These are phyloP conservation scores for Carex parvula DNA, from an alignment of 176 grass and related monocot species.

Conservation along the genomic window DNA sequence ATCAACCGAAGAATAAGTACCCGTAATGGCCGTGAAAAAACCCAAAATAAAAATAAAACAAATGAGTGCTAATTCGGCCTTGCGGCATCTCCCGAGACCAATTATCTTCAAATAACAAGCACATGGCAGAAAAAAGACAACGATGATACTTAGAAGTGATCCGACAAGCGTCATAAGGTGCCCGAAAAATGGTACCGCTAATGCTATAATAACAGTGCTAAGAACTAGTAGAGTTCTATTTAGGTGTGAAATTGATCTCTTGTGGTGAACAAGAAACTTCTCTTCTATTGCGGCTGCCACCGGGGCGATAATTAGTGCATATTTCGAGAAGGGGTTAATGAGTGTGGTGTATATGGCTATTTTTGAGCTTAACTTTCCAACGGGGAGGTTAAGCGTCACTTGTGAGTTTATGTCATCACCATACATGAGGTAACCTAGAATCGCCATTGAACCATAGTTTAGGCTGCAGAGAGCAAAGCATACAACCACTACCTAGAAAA, in stretches of 20 bases:
- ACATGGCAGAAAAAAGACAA: constrained; percentile 63
- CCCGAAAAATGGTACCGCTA: constrained; percentile 65
- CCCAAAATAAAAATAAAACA: constrained; percentile 43
- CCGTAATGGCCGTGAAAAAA: constrained; percentile 33
- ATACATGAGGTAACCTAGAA: constrained; percentile 81
- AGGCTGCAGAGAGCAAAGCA: constrained; percentile 60
- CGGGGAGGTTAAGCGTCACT: constrained; percentile 70
- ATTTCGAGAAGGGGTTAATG: constrained; percentile 73
- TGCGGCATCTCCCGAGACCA: constrained; percentile 25
- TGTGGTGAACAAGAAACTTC: constrained; percentile 25
- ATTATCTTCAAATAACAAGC: constrained; percentile 76
- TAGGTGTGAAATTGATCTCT: constrained; percentile 24
- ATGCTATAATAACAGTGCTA: constrained; percentile 55
- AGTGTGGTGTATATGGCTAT: constrained; percentile 78
- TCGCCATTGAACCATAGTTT: constrained; percentile 58
- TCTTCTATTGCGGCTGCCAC: constrained; percentile 55
- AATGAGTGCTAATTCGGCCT: constrained; percentile 41
- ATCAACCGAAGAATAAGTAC: constrained; percentile 65
- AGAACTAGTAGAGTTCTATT: constrained; percentile 42
- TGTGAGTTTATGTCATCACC: constrained; percentile 49
- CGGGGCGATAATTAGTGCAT: constrained; percentile 55
- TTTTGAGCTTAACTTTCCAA: constrained; percentile 46
- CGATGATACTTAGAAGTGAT: constrained; percentile 63
- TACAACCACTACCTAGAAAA: constrained; percentile 44
- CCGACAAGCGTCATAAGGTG: constrained; percentile 76